Base-by-base conservation (phyloP, 441 rosid genomes). In the Populus hybrid region DNA sequence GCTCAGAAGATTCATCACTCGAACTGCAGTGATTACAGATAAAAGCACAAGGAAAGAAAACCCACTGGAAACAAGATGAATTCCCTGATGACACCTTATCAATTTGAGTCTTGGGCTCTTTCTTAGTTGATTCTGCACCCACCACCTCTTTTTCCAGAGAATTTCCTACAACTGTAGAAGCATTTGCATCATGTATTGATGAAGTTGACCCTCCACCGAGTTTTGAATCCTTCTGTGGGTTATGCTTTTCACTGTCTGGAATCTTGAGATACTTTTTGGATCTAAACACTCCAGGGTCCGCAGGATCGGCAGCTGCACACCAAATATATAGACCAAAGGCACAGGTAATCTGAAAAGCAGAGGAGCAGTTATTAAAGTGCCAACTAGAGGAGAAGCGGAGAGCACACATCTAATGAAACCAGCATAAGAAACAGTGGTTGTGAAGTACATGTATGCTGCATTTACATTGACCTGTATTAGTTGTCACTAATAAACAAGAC, bases 301-400 rank as follows among this genome's bases (percentile, higher is more conserved):
- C 97, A 77, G 99, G 98, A 86, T 96, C 95, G 21, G 98, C 90
- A 21, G 97, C 97, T 9, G 98, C 97, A 82, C 99, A 94, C 99
- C 98, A 96, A 77, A 94, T 89, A 79, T 94, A 94, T 69, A 94
- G 93, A 69, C 98, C 93, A 78, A 96, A 90, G 85, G 85, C 97
- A 78, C 92, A 90, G 16, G 86, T 83, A 82, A 96, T 90, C 99
- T 96, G 83, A 40, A 84, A 86, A 81, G 69, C 77, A 74, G 78
- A 29, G 7, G 64, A 78, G 67, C 69, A 10, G 75, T 81, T 79
- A 82, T 67, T 68, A 31, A 85, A 69, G 33, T 68, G 45, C 16
- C 11, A 64, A 61, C 21, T 26, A 28, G 12, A 64, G 50, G 65
- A 26, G 40, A 28, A 28, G 29, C 3, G 2, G 29, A 28, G 3